Conservation (phyloP, 176 grass and related monocot species). For the Poa annua region DNA sequence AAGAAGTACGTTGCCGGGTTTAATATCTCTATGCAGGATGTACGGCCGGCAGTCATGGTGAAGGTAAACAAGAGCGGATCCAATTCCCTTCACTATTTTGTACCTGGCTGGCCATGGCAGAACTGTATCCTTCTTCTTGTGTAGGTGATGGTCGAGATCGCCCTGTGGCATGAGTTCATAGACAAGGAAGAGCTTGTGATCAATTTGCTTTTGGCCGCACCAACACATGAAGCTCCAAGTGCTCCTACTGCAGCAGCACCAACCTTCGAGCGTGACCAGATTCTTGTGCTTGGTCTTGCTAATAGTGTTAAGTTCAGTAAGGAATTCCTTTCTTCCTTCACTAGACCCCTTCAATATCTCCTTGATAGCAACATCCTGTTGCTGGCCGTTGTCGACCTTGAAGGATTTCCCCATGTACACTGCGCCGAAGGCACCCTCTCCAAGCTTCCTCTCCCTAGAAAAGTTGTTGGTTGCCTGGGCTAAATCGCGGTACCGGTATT, state of each 20-base stretch:
- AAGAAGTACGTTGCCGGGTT: background rate
- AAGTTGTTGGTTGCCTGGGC: background rate
- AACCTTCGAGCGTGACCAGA: background rate
- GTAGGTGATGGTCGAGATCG: background rate
- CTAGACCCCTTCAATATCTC: background rate
- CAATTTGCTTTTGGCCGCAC: background rate
- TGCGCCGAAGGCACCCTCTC: background rate
- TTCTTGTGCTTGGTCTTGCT: background rate
- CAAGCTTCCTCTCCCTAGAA: background rate
- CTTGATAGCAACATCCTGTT: background rate
- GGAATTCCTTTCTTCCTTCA: background rate
- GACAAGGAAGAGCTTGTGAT: background rate
- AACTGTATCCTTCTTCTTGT: background rate
- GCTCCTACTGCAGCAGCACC: background rate
- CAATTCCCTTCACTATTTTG: background rate
- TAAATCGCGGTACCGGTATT: background rate
- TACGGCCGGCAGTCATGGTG: background rate
- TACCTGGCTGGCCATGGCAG: constrained; percentile 3
- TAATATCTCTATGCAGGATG: constrained; percentile 23
- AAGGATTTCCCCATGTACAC: background rate
- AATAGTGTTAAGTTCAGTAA: background rate
- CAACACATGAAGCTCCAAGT: background rate
- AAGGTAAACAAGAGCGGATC: background rate
- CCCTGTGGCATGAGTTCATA: background rate
- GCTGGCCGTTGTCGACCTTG: background rate